Evolutionary conservation across 2,329 filamentous ascomycete genomes (phyloP), one percentile per base, ranked within the genome.

Genomic region (Neofusicoccum kwambonambiense): DNA sequence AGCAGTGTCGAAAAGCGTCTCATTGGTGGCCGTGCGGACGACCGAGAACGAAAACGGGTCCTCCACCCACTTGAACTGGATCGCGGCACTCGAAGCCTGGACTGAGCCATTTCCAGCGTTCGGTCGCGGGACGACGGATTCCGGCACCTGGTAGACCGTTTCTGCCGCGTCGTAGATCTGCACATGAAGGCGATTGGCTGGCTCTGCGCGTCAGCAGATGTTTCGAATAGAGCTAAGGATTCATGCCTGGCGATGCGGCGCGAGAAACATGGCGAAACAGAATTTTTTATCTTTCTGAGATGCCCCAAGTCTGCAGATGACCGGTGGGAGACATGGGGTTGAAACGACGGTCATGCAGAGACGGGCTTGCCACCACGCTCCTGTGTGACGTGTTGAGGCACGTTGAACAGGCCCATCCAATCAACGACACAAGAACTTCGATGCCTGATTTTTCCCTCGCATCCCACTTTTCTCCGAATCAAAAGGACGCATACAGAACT

Each of bases 71-170:
- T 81, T 76, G 70, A 89, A 89, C 41, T 82, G 76, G 51, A 89
- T 80, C 22, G 82, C 80, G 31, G 80, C 79, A 3, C 73, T 72
- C 15, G 69, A 69, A 3, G 75, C 71, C 11, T 71, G 68, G 4
- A 74, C 70, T 1, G 70, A 69, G 0, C 71, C 72, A 11, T 74
- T 70, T 19, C 75, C 71, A 13, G 79, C 79, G 12, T 70, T 69
- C 0, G 89, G 89, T 0, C 89, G 85, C 2, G 88, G 83, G 22
- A 93, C 79, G 31, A 92, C 86, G 2, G 84, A 84, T 41, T 89
- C 86, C 12, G 90, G 90, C 1, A 94, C 86, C 73, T 93, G 90
- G 71, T 91, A 94, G 52, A 90, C 89, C 34, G 87, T 82, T 67
- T 89, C 83, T n/a, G 80, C 84, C 5, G 84, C 82, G 75, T 94